Evolutionary conservation across 2,329 filamentous ascomycete genomes (phyloP), one percentile per base, ranked within the genome.

Genomic region (Mycosphaerella sp.): DNA sequence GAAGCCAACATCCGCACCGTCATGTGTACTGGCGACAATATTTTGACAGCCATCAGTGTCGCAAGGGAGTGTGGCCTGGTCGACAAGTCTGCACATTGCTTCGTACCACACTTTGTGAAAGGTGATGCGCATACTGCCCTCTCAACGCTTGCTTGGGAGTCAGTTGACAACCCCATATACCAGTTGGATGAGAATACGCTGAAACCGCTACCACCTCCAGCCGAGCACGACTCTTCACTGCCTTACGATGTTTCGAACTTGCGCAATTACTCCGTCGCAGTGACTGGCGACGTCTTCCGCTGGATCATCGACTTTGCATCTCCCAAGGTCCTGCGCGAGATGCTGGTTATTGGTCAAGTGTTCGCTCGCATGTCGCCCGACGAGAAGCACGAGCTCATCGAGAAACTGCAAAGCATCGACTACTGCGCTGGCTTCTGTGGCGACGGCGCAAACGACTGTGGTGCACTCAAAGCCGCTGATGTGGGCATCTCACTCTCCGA

Each of bases 331-430:
- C 74, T 97, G 30, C 83, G 85, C 54, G 68, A 93, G 76, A 91
- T 97, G 84, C 86, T 98, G 49, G 85, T 95, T 32, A 81, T 80
- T 48, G 90, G 91, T 21, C 91, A 93, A 69, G 89, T 98, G 1
- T 98, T 95, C 69, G 94, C 93, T 3, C 86, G 93, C 61, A 98
- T 98, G 93, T 97, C 91, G 1, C 94, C 93, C 0, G 94, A 98
- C 66, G 93, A 98, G 70, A 98, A 98, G 68, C 90, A 96, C 66
- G 94, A 98, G 68, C 76, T 98, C 1, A 89, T 98, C 2, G 93
- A 97, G 68, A 98, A 96, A 68, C 78, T 98, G 3, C 94, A 98
- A 68, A 91, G 87, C 62, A 89, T 98, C 58, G 91, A 90, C 67
- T 98, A 96, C 69, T 95, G 87, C 61, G 88, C 84, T 59, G 93